Evolutionary conservation across 2,329 filamentous ascomycete species (phyloP).

Genomic region (Canariomyces notabilis): DNA sequence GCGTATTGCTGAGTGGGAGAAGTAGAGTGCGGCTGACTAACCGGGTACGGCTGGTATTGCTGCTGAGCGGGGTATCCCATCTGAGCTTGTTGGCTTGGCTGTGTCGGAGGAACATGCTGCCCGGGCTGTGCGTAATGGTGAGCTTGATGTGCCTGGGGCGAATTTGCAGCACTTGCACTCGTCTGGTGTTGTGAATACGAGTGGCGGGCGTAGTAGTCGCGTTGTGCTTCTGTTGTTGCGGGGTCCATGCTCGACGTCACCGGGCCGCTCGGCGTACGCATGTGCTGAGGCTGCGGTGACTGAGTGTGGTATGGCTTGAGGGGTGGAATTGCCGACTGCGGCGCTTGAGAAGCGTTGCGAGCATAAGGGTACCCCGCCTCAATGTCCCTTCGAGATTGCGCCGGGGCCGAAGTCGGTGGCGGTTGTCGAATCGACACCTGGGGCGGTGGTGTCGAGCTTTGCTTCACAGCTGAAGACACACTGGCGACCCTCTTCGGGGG

Average conservation of each 20-base stretch:
- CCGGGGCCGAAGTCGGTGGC: conserved; percentile 36
- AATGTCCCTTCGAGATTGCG: conserved; percentile 44
- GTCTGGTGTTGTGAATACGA: conserved; percentile 32
- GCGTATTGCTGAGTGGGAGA: conserved; percentile 54
- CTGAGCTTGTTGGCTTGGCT: conserved; percentile 23
- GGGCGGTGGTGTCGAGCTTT: conserved; percentile 50
- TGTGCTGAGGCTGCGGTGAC: conserved; percentile 47
- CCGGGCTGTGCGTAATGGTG: conserved; percentile 24
- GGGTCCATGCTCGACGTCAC: conserved; percentile 39
- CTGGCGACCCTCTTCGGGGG: conserved; percentile 48
- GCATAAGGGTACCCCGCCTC: conserved; percentile 45
- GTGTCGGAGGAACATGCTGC: conserved; percentile 7
- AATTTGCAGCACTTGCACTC: conserved; percentile 28
- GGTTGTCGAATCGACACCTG: conserved; percentile 39
- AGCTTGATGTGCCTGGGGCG: conserved; percentile 25
- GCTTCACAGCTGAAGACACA: conserved; percentile 36
- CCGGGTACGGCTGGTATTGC: conserved; percentile 39
- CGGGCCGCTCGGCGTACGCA: conserved; percentile 40
- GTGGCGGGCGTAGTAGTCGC: conserved; percentile 44
- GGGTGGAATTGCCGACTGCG: conserved; percentile 47
- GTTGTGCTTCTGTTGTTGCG: conserved; percentile 29
- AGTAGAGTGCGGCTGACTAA: conserved; percentile 33
- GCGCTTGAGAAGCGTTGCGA: conserved; percentile 34
- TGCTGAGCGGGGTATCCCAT: conserved; percentile 24
- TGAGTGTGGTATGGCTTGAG: conserved; percentile 49